Percentiles rank a stretch among this genome's conserved stretches.
These are phyloP conservation scores for Neurospora sp. DNA, from an alignment of 495 filamentous ascomycete species.

Conservation along the genomic window DNA sequence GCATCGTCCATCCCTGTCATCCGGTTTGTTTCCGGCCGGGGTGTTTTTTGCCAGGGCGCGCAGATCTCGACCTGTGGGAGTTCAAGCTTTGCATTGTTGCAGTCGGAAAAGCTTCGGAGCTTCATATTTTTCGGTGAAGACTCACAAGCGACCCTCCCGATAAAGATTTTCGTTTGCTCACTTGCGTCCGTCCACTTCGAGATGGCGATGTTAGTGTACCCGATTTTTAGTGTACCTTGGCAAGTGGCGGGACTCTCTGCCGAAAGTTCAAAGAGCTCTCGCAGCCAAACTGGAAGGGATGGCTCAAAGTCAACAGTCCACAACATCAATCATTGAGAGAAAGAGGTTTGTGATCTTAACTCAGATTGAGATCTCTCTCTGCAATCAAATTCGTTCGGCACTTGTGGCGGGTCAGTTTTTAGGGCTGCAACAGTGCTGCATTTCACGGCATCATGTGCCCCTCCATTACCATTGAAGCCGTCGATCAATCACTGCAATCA, in stretches of 20 bases:
- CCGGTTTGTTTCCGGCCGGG: background rate
- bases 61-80: background rate
- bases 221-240: background rate
- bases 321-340: background rate
- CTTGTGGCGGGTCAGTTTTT: background rate
- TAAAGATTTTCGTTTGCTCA: too few species aligned
- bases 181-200: background rate
- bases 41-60: background rate
- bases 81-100: background rate
- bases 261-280: background rate
- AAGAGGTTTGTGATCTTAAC: background rate
- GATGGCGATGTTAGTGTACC: background rate
- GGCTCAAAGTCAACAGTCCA: background rate
- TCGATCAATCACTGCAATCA: background rate
- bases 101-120: background rate
- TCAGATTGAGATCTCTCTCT: background rate
- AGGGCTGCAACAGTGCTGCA: background rate
- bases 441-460: background rate
- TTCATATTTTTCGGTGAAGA: background rate
- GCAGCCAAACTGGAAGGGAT: background rate
- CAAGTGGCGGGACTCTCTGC: background rate
- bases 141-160: background rate
- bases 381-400: background rate
- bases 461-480: background rate
- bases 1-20: background rate